Evolutionary conservation across 2,329 filamentous ascomycete genomes (phyloP).

Genomic region (Aspergillus sp.): DNA sequence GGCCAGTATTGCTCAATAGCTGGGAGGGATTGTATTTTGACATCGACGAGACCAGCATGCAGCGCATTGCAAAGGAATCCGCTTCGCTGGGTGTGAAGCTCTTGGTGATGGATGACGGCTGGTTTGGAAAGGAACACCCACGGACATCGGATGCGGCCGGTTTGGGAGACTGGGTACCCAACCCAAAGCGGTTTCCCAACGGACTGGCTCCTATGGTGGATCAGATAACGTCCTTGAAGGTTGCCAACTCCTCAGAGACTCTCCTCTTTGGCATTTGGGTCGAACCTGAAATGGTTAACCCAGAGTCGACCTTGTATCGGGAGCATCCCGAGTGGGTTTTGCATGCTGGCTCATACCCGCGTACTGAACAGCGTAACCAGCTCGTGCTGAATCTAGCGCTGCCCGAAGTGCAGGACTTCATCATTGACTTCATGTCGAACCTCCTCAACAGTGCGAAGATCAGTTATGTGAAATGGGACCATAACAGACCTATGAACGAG

Average conservation of each 20-base stretch:
- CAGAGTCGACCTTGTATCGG: slow-evolving; percentile 59
- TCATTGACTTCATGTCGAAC: slow-evolving; percentile 56
- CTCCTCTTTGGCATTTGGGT: slow-evolving; percentile 66
- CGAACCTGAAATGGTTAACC: slow-evolving; percentile 68
- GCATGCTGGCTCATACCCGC: slow-evolving; percentile 56
- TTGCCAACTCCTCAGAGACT: slow-evolving; percentile 47
- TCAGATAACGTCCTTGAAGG: slow-evolving; percentile 51
- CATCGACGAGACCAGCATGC: slow-evolving; percentile 57
- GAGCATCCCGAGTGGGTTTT: slow-evolving; percentile 65
- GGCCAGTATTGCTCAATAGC: slow-evolving; percentile 61
- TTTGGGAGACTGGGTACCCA: slow-evolving; percentile 63
- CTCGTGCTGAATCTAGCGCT: slow-evolving; percentile 62
- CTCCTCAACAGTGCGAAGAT: slow-evolving; percentile 57
- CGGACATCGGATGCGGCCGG: slow-evolving; percentile 58
- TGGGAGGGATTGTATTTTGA: slow-evolving; percentile 65
- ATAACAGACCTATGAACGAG: slow-evolving; percentile 65
- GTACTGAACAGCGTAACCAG: slow-evolving; percentile 57
- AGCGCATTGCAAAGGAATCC: slow-evolving; percentile 55
- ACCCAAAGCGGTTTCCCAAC: slow-evolving; percentile 58
- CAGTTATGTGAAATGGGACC: slow-evolving; percentile 67
- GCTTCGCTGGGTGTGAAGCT: slow-evolving; percentile 61
- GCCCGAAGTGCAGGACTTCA: slow-evolving; percentile 61
- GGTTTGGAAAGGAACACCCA: slow-evolving; percentile 65
- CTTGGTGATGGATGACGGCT: slow-evolving; percentile 66
- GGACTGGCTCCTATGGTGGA: slow-evolving; percentile 55